These are phyloP conservation scores for Diplodia sapinea DNA, from an alignment of 2,329 filamentous ascomycete genomes.

Conservation along the genomic window DNA sequence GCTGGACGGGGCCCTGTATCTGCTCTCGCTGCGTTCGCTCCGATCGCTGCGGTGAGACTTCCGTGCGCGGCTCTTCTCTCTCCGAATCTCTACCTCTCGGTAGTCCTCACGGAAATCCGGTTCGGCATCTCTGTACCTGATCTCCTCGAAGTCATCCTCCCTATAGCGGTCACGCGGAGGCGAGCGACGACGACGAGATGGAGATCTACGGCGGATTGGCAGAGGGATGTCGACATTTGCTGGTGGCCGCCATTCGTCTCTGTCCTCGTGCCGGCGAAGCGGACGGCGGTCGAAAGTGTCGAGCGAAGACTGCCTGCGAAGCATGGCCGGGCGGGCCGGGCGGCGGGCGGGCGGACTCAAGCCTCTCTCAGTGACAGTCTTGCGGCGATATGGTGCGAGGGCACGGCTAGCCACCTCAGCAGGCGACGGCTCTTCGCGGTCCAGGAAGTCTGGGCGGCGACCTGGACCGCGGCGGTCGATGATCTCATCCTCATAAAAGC, in stretches of 20 bases:
- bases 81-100: slow-evolving; percentile 55
- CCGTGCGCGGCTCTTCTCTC: slow-evolving; percentile 49
- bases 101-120: slow-evolving; percentile 51
- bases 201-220: slow-evolving; percentile 58
- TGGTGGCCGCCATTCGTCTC: slow-evolving; percentile 67
- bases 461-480: slow-evolving; percentile 41
- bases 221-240: slow-evolving; percentile 73
- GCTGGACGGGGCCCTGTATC: slow-evolving; percentile 21
- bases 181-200: slow-evolving; percentile 62
- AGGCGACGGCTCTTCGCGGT: slow-evolving; percentile 50
- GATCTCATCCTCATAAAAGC: slow-evolving; percentile 63
- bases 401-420: slow-evolving; percentile 58
- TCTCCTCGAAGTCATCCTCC: slow-evolving; percentile 73
- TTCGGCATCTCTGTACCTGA: slow-evolving; percentile 51
- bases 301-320: slow-evolving; percentile 84
- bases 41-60: slow-evolving; percentile 13
- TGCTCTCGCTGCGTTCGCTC: slow-evolving; percentile 35
- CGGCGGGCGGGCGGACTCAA: slow-evolving; percentile 59
- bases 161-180: slow-evolving; percentile 59
- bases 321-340: slow-evolving; percentile 67
- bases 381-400: slow-evolving; percentile 64
- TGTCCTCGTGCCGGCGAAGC: slow-evolving; percentile 60
- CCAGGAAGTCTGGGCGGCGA: slow-evolving; percentile 53
- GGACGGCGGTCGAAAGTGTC: slow-evolving; percentile 87
- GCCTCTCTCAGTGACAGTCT: slow-evolving; percentile 63